Conservation (phyloP, 805 yeast species). For the Suhomyces sp. region DNA sequence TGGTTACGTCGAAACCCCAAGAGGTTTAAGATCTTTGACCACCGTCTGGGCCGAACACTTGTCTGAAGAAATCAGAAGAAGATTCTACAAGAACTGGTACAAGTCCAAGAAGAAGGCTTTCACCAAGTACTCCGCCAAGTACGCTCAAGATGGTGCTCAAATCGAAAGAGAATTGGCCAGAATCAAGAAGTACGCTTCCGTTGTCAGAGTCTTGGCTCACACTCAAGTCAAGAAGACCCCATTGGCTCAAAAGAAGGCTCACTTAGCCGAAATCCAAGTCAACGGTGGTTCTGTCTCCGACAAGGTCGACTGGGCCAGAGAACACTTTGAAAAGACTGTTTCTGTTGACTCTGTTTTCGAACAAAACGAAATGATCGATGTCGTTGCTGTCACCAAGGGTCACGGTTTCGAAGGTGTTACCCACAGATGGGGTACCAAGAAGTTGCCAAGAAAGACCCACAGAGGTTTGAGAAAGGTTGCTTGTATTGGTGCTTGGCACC, state of each 20-base stretch:
- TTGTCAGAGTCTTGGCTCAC: constrained; percentile 98
- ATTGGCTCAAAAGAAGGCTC: constrained; percentile 98
- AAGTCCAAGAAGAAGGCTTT: constrained; percentile 99
- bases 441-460: constrained; percentile 99
- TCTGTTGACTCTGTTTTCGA: constrained; percentile 94
- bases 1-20: constrained; percentile 99
- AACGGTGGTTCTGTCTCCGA: constrained; percentile 99
- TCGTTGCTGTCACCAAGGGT: constrained; percentile 99
- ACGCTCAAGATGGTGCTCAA: constrained; percentile 85
- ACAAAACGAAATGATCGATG: constrained; percentile 98
- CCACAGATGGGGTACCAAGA: constrained; percentile 99
- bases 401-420: constrained; percentile 99
- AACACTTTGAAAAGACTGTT: constrained; percentile 98
- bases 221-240: constrained; percentile 99
- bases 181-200: constrained; percentile 96
- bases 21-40: constrained; percentile 99
- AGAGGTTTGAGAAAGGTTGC: constrained; percentile 99
- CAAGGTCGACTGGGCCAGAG: constrained; percentile 98
- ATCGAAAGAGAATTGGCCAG: constrained; percentile 96
- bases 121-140: constrained; percentile 99
- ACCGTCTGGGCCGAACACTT: constrained; percentile 99
- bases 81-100: constrained; percentile 99
- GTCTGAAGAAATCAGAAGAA: constrained; percentile 98
- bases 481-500: constrained; percentile 99
- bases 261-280: constrained; percentile 98